A percentile compares a stretch with the other conserved stretches of the same genome.
Evolutionary conservation across 2,329 filamentous ascomycete species (phyloP).

Genomic region (Cladorrhinum sp.): DNA sequence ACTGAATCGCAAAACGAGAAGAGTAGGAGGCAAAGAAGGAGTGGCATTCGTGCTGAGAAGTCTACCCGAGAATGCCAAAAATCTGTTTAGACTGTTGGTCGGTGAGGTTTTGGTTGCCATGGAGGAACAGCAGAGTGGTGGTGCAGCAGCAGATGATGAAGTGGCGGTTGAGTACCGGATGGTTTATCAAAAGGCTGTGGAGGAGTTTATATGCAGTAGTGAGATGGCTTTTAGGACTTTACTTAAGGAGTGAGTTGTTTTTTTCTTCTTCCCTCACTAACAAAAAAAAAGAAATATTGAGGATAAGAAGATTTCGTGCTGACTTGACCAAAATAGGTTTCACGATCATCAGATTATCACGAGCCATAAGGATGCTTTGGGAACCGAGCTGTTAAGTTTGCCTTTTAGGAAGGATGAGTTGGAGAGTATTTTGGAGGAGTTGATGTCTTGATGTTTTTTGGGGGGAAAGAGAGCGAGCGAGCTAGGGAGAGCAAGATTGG

Average conservation of each 20-base stretch:
- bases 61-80: constrained; percentile 87
- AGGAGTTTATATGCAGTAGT: constrained; percentile 95
- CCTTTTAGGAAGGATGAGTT: constrained; percentile 87
- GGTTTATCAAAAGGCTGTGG: constrained; percentile 90
- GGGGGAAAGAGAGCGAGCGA: neutral
- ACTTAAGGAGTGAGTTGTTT: constrained; percentile 72
- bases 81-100: constrained; percentile 79
- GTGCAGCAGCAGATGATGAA: constrained; percentile 43
- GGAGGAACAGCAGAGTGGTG: constrained; percentile 59
- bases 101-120: constrained; percentile 75
- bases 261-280: too few species aligned
- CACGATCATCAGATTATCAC: constrained; percentile 98
- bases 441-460: constrained; percentile 38
- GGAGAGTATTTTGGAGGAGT: constrained; percentile 82
- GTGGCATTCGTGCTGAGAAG: constrained; percentile 87
- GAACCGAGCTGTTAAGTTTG: constrained; percentile 80
- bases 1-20: constrained; percentile 73
- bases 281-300: neutral
- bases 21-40: constrained; percentile 84
- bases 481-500: too few species aligned
- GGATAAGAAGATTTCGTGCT: constrained; percentile 15
- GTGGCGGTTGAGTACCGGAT: constrained; percentile 84
- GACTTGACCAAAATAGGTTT: constrained; percentile 55
- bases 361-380: constrained; percentile 78
- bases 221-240: constrained; percentile 94